Evolutionary conservation across 2,329 filamentous ascomycete species (phyloP), one percentile per base, ranked within the genome.

Genomic region (Claviceps africana): DNA sequence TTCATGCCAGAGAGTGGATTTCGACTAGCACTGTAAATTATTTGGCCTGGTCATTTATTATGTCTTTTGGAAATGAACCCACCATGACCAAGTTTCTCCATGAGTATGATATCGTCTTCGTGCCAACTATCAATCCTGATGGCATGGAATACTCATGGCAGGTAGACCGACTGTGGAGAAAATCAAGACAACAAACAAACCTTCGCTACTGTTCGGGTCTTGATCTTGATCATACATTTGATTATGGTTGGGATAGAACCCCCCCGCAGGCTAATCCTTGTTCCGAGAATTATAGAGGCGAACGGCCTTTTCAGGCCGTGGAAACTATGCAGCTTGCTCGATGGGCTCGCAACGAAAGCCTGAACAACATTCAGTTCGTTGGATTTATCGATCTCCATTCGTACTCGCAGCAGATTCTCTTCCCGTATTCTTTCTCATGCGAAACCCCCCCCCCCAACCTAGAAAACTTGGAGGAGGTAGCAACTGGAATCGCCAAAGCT

Each of bases 1-100:
- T 86, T n/a, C 93, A 97, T 66, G 91, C 90, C 3, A 81, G 93
- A 39, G 93, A 98, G 72, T 98, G 93, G 93, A 95, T 98, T 58
- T 88, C 88, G 47, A 89, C 85, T 1, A 93, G 85, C 61, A 95
- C 89, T 0, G 88, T 94, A 50, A 94, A 85, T 61, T 97, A 95
- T 61, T 72, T 95, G 31, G 88, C 91, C 10, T 95, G 93, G 79
- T 86, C 81, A 17, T 76, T 97, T 47, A 86, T 95, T 60, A 90
- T 86, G 1, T 79, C 82, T 4, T 94, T 91, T 65, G 86, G 86
- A 55, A 87, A 88, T 57, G 74, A 78, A 68, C 76, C 62, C 56
- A 76, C 71, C 67, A 83, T 94, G 51, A 90, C 86, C 21, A 84
- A 82, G 55, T 74, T 97, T 9, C 76, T 98, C 4, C 77, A 93